Evolutionary conservation across 768 basidiomycete species (phyloP), one percentile per base, ranked within the genome.

Genomic region (Termitomyces eurrhizus): DNA sequence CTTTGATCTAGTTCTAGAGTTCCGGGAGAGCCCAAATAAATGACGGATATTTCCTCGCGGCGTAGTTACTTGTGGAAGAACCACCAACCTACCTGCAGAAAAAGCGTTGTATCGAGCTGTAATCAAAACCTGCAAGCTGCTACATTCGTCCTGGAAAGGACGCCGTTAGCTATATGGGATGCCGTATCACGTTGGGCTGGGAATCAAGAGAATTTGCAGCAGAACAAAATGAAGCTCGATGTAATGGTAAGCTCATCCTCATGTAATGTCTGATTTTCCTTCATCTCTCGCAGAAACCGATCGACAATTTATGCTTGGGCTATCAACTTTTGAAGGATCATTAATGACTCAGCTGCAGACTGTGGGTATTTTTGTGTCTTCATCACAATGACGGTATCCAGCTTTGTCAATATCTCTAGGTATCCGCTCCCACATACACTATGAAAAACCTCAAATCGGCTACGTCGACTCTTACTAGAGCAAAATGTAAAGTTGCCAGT

Each of bases 1-100:
- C n/a, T 89, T 86, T 66, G 90, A 92, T 68, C 68, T 93, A 1
- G 83, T 92, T 26, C 67, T 93, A 55, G 88, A 90, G 66, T 92
- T 90, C 64, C 74, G 78, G 53, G 90, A 92, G 66, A 73, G 75
- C 5, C 77, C 83, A 3, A 75, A 76, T 46, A 87, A 90, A 52
- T 80, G 85, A 18, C 87, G 84, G 83, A 65, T 88, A 7, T 76
- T 92, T 57, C 89, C 90, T 55, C 82, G 88, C 36, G 84, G 82
- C 24, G 75, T 79, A 6, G 79, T 80, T 8, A 72, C 79, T 35
- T 84, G 78, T 61, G 82, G 87, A 62, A 71, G 71, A 58, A 65
- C 67, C 36, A 59, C 64, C 26, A 75, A 79, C 60, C 63, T 60
- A 52, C 55, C 57, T 11, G 62, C 59, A 26, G 45, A 61, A 33